phyloP scores from a whole-genome alignment of 1,284 basidiomycete species.

The Irpex sp. region DNA sequence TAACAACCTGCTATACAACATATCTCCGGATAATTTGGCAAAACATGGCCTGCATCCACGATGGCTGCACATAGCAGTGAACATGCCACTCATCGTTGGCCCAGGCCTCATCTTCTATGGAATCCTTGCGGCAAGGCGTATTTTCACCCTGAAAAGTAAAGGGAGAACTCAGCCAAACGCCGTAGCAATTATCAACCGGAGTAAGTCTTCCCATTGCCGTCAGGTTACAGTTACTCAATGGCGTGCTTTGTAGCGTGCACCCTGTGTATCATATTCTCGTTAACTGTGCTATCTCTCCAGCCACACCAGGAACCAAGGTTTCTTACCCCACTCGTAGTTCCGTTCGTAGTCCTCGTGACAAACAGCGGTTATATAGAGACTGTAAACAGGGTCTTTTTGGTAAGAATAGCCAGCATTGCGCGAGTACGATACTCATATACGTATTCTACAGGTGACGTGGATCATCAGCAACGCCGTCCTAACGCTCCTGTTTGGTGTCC shows the following conservation, averaged over 20 bases:
- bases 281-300: conserved; percentile 31
- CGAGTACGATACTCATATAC: neutral
- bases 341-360: conserved; percentile 27
- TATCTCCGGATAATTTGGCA: conserved; percentile 32
- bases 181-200: neutral
- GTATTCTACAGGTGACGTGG: conserved; percentile 24
- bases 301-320: conserved; percentile 43
- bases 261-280: conserved; percentile 27
- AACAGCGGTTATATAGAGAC: conserved; percentile 24
- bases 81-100: conserved; percentile 37
- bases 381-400: conserved; percentile 32
- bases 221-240: neutral
- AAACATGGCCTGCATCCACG: conserved; percentile 38
- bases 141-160: neutral
- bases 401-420: conserved; percentile 8
- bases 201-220: neutral
- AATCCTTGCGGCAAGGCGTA: conserved; percentile 13
- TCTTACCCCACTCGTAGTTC: conserved; percentile 33
- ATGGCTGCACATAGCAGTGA: conserved; percentile 36
- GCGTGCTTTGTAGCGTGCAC: conserved; percentile 22
- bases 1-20: conserved; percentile 37
- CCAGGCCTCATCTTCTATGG: conserved; percentile 27
- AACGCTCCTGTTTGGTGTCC: conserved; percentile 31
- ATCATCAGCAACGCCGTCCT: conserved; percentile 28
- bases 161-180: neutral